These are phyloP conservation scores for Neocatenulostroma microsporum DNA, from an alignment of 2,329 filamentous ascomycete genomes.

Conservation along the genomic window DNA sequence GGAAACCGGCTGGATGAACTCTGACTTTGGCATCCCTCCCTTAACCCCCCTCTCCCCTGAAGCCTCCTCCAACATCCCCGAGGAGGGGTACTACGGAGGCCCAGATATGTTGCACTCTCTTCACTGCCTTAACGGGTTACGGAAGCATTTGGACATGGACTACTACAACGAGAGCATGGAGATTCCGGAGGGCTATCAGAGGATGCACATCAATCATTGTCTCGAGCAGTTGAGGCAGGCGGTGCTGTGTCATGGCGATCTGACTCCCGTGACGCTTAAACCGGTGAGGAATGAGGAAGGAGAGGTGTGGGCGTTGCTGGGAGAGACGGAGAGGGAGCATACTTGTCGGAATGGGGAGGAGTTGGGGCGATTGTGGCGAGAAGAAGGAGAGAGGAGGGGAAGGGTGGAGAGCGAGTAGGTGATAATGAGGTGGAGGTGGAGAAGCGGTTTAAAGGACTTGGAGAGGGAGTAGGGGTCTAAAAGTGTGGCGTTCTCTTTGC, in stretches of 20 bases:
- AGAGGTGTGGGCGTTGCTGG: slow-evolving; percentile 6
- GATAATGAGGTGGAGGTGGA: too few species aligned
- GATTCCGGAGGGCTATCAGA: neutral
- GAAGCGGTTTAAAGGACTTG: too few species aligned
- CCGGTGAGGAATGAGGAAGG: slow-evolving; percentile 2
- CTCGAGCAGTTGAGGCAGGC: slow-evolving; percentile 11
- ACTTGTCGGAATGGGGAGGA: slow-evolving; percentile 8
- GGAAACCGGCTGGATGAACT: slow-evolving; percentile 5
- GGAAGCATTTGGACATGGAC: slow-evolving; percentile 6
- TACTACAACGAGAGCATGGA: slow-evolving; percentile 4
- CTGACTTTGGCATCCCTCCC: neutral
- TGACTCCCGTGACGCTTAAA: slow-evolving; percentile 11
- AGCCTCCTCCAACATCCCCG: neutral
- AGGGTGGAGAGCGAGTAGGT: slow-evolving; percentile 7
- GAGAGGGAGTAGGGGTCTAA: too few species aligned
- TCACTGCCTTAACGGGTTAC: slow-evolving; percentile 10
- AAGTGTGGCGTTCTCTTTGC: too few species aligned
- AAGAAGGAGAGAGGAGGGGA: neutral
- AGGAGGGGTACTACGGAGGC: slow-evolving; percentile 8
- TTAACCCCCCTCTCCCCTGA: neutral
- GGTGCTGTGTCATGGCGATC: slow-evolving; percentile 11
- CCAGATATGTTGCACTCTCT: slow-evolving; percentile 11
- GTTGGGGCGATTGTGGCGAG: slow-evolving; percentile 5
- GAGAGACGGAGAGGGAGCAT: slow-evolving; percentile 12
- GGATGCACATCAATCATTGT: slow-evolving; percentile 12